Evolutionary conservation across 2,329 filamentous ascomycete genomes (phyloP).

Genomic region (Aspergillus awamori): DNA sequence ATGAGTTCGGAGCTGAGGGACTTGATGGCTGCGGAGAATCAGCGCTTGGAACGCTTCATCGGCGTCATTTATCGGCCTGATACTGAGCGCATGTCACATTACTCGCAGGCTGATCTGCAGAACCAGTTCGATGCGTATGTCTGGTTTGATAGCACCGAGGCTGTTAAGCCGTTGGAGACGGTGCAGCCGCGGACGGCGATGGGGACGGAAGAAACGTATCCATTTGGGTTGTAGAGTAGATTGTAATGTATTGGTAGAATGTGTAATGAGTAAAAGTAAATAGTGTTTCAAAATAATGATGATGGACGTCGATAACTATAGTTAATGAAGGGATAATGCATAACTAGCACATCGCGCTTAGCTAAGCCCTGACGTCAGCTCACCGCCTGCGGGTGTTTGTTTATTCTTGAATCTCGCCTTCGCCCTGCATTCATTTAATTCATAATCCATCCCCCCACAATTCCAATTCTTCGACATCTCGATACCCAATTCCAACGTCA

Average conservation of each 20-base stretch:
- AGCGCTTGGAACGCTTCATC: slow-evolving; percentile 54
- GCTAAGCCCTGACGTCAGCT: slow-evolving; percentile 17
- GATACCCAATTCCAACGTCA: not conserved
- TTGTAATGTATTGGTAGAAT: not conserved
- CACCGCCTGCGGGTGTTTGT: slow-evolving; percentile 22
- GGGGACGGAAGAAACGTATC: slow-evolving; percentile 54
- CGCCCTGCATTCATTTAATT: slow-evolving; percentile 3
- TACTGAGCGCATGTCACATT: slow-evolving; percentile 55
- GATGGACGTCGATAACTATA: too few relatives aligned
- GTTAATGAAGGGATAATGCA: not conserved
- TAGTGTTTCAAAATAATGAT: not conserved
- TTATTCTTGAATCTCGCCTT: slow-evolving; percentile 15
- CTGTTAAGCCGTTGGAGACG: slow-evolving; percentile 50
- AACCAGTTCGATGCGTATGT: slow-evolving; percentile 55
- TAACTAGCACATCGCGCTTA: not conserved
- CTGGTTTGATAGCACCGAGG: slow-evolving; percentile 54
- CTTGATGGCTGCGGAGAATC: slow-evolving; percentile 39
- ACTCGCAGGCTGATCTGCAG: slow-evolving; percentile 50
- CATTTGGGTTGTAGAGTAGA: slow-evolving; percentile 50
- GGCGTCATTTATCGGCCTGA: slow-evolving; percentile 56
- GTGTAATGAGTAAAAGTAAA: not conserved
- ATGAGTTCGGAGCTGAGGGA: slow-evolving; percentile 41
- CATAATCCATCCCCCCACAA: slow-evolving; percentile 1
- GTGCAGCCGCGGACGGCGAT: slow-evolving; percentile 49
- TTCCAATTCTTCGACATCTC: not conserved